Conservation (phyloP, 1,139 yeast species). For the Pichia sp. region DNA sequence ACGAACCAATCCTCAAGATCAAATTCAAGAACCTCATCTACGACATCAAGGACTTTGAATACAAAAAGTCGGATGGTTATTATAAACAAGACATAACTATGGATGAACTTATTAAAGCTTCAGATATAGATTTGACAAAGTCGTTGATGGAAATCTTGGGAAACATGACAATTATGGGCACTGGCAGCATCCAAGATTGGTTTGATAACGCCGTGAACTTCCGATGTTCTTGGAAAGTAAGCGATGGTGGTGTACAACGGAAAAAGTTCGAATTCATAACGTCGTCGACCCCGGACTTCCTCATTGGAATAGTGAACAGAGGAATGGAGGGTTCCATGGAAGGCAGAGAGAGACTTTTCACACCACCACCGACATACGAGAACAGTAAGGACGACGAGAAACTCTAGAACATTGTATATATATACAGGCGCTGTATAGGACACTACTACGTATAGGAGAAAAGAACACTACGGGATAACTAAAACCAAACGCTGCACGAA, state of each 20-base stretch:
- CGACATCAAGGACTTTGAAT: constrained; percentile 17
- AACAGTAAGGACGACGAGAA: constrained; percentile 9
- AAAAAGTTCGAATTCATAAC: constrained; percentile 6
- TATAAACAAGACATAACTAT: constrained; percentile 8
- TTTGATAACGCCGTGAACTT: neutral
- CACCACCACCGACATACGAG: constrained; percentile 15
- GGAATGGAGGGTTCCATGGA: neutral
- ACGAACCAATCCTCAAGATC: constrained; percentile 1
- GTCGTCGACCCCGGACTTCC: constrained; percentile 7
- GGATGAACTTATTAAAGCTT: neutral
- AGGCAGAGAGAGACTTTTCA: neutral
- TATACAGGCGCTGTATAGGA: no score
- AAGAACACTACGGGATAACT: no score
- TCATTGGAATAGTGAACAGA: constrained; percentile 1
- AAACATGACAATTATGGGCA: constrained; percentile 1
- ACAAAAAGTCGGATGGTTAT: neutral
- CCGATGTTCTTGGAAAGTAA: constrained; percentile 5
- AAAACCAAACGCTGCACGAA: no score
- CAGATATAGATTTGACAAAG: constrained; percentile 11
- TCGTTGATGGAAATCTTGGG: constrained; percentile 8
- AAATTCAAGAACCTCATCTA: constrained; percentile 10
- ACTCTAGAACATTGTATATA: no score
- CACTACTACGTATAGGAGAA: no score
- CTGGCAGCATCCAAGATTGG: constrained; percentile 12
- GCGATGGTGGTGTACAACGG: constrained; percentile 9